Conservation (phyloP, 1,284 basidiomycete species). For the Exobasidium rhododendri region DNA sequence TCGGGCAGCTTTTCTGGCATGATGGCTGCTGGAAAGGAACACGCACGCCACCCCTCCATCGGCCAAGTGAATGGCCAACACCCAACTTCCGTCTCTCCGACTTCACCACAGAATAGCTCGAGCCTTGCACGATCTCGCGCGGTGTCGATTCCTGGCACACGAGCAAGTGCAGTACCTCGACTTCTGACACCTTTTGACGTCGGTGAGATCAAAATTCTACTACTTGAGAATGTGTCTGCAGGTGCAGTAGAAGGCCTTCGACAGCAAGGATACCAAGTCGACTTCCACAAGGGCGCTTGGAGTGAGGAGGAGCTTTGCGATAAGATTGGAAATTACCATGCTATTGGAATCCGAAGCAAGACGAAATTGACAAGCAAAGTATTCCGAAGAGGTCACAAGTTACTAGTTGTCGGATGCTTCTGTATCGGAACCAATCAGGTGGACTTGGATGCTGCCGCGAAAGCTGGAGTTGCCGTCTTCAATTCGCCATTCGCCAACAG, state of each 20-base stretch:
- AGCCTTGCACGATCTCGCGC: slow-evolving; percentile 27
- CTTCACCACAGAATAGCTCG: background rate
- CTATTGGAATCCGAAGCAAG: slow-evolving; percentile 93
- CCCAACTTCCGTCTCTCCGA: slow-evolving; percentile 4
- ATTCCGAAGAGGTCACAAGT: slow-evolving; percentile 61
- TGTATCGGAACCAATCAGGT: slow-evolving; percentile 99
- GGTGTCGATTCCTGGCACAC: slow-evolving; percentile 23
- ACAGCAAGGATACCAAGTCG: slow-evolving; percentile 85
- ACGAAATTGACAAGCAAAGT: slow-evolving; percentile 90
- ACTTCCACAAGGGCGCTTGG: slow-evolving; percentile 81
- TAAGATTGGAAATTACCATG: slow-evolving; percentile 84
- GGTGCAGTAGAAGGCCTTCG: slow-evolving; percentile 80
- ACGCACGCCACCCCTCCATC: slow-evolving; percentile 22
- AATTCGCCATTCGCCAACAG: slow-evolving; percentile 99
- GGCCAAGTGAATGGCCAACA: slow-evolving; percentile 20
- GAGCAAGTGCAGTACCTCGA: slow-evolving; percentile 24
- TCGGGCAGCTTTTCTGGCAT: slow-evolving; percentile 37
- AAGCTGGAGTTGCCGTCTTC: slow-evolving; percentile 93
- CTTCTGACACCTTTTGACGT: slow-evolving; percentile 49
- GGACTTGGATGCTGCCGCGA: slow-evolving; percentile 77
- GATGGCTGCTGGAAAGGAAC: slow-evolving; percentile 37
- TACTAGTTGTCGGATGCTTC: slow-evolving; percentile 96
- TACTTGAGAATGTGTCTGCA: slow-evolving; percentile 92
- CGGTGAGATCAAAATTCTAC: slow-evolving; percentile 62
- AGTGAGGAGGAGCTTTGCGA: slow-evolving; percentile 86